Percentiles rank a stretch among this genome's conserved stretches.
Evolutionary conservation across 2,329 filamentous ascomycete species (phyloP).

Genomic region (Paraphaeosphaeria sporulosa): DNA sequence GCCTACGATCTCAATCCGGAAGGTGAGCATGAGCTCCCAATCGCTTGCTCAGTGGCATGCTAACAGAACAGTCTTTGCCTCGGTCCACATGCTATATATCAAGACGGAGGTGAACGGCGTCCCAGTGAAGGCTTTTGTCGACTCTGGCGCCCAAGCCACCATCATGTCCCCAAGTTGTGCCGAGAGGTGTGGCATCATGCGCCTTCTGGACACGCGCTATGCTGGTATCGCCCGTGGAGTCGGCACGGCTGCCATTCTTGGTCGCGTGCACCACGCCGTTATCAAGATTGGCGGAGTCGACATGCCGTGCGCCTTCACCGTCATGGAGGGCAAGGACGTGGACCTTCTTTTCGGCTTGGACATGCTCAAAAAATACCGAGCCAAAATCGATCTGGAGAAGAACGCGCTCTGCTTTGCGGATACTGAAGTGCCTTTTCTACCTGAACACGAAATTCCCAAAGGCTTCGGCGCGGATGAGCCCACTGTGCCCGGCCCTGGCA

Average conservation of each 20-base stretch:
- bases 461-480: conserved; percentile 80
- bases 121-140: conserved; percentile 93
- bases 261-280: conserved; percentile 92
- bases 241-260: conserved; percentile 91
- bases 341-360: conserved; percentile 92
- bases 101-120: conserved; percentile 93
- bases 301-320: conserved; percentile 93
- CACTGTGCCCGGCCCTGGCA: conserved; percentile 82
- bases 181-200: conserved; percentile 93
- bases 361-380: conserved; percentile 96
- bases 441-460: conserved; percentile 94
- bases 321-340: conserved; percentile 98
- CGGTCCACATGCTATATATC: conserved; percentile 95
- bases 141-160: conserved; percentile 95
- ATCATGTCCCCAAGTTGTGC: conserved; percentile 98
- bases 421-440: conserved; percentile 86
- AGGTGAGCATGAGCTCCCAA: conserved; percentile 65
- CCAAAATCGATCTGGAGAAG: conserved; percentile 84
- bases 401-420: conserved; percentile 89
- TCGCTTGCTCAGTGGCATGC: conserved; percentile 6
- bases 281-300: conserved; percentile 91
- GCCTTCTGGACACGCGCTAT: conserved; percentile 90
- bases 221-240: conserved; percentile 92
- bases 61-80: conserved; percentile 76
- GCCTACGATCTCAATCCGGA: conserved; percentile 98